Base-by-base conservation (phyloP, 2,329 filamentous ascomycete genomes). In the Diaporthe sp. region DNA sequence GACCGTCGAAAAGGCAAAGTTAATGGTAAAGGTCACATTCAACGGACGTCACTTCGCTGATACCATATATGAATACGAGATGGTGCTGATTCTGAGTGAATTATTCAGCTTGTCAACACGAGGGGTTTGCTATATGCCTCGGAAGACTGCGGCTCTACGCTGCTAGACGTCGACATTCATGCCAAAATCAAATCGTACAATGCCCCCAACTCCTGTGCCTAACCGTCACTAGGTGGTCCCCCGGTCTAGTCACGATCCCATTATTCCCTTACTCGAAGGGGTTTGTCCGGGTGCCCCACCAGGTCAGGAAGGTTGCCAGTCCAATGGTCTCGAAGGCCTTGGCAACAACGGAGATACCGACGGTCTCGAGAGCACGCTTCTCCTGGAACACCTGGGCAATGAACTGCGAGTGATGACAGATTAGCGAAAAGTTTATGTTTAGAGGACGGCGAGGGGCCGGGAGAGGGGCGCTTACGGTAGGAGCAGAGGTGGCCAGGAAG, bases 261-360 rank as follows among this genome's bases (percentile, higher is more conserved):
- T 73, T 22, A 37, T n/a, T 55, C 81, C 74, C 82, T 90, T 94
- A 96, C 83, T 95, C 92, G 86, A 98, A 97, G 77, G 95, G 95
- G 89, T 95, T 96, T 87, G 95, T 97, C 84, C 94, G 93, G 82
- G 96, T 98, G 82, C 96, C 96, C 96, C 96, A 98, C 94, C 95
- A 98, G 84, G 95, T 98, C 81, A 98, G 90, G 91, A 98, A 95
- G 82, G 98, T 85, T 78, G 94, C 95, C 76, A 98, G 91, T 78
- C 96, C 97, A 76, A 98, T 91, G 4, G 97, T 98, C 91, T 98
- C 97, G 80, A 98, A 91, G 80, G 97, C 87, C 87, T 97, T 96
- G 82, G 94, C 93, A 70, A 97, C 87, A 78, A 94, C 91, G 83
- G 94, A 94, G 79, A 98, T 93, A 80, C 95, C 95, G 80, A 98